Conservation (phyloP, 495 filamentous ascomycete genomes). For the Pyrenopolyporus hunteri region DNA sequence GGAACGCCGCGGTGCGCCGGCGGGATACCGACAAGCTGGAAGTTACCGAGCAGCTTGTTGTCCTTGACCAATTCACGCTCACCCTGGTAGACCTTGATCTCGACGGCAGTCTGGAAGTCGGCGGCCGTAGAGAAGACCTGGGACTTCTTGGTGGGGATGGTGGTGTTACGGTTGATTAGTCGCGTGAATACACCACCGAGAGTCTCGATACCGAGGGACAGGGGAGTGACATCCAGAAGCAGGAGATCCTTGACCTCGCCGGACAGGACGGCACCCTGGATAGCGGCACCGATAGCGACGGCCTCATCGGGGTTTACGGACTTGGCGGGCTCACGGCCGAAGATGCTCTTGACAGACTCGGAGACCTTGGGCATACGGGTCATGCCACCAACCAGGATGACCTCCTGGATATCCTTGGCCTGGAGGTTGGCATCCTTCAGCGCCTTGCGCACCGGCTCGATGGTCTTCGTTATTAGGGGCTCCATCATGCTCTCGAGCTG, state of each 20-base stretch:
- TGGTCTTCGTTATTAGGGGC: conserved; percentile 83
- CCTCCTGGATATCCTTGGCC: conserved; percentile 96
- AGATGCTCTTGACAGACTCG: conserved; percentile 96
- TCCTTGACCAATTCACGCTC: conserved; percentile 99
- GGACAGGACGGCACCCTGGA: conserved; percentile 95
- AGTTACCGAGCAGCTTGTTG: conserved; percentile 99
- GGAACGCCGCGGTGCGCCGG: conserved; percentile 97
- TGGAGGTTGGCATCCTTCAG: conserved; percentile 95
- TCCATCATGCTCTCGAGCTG: conserved; percentile 94
- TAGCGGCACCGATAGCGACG: conserved; percentile 96
- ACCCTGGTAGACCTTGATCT: conserved; percentile 99
- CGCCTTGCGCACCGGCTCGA: conserved; percentile 95
- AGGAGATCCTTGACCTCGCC: conserved; percentile 97
- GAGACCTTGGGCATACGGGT: conserved; percentile 99
- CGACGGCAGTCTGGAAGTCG: conserved; percentile 98
- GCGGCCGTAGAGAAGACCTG: conserved; percentile 98
- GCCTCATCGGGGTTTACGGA: conserved; percentile 99
- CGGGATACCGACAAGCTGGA: conserved; percentile 98
- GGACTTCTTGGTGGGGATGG: conserved; percentile 99
- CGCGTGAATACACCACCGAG: conserved; percentile 99
- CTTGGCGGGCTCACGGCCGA: conserved; percentile 97
- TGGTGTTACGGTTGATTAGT: conserved; percentile 99
- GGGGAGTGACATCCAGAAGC: conserved; percentile 93
- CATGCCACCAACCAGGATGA: conserved; percentile 99
- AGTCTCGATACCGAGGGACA: conserved; percentile 99